Conservation (phyloP, 148 eudicot genomes). For the Spergularia marina region DNA sequence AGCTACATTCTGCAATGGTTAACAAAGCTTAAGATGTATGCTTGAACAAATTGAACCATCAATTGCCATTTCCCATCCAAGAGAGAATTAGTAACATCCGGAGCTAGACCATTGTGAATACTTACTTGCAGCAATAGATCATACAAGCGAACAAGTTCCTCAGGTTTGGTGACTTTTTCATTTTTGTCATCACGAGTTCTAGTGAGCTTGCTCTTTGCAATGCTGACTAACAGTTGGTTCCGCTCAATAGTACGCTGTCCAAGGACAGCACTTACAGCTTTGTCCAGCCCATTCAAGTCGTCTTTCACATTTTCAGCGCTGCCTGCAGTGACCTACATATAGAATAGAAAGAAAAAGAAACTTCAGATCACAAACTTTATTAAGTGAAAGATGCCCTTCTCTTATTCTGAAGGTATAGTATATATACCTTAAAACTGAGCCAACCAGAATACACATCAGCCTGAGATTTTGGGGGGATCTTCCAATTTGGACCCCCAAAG, state of each 20-base stretch:
- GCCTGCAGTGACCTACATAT: slow-evolving; percentile 69
- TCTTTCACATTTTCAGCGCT: slow-evolving; percentile 81
- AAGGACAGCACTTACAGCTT: slow-evolving; percentile 85
- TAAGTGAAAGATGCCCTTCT: background rate
- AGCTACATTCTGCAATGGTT: slow-evolving; percentile 62
- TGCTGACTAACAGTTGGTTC: slow-evolving; percentile 73
- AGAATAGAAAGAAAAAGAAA: slow-evolving; percentile 4
- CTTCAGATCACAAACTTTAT: slow-evolving; percentile 3
- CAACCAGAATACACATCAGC: background rate
- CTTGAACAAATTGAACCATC: slow-evolving; percentile 1
- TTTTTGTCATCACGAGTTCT: slow-evolving; percentile 74
- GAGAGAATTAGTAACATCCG: slow-evolving; percentile 7
- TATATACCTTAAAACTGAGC: background rate
- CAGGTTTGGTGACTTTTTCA: slow-evolving; percentile 83
- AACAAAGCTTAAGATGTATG: slow-evolving; percentile 17
- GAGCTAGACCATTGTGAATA: background rate
- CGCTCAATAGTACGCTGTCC: slow-evolving; percentile 88
- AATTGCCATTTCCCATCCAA: background rate
- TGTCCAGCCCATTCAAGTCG: slow-evolving; percentile 92
- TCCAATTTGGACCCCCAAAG: too few relatives aligned
- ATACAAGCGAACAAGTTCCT: slow-evolving; percentile 89
- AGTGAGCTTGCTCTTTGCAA: slow-evolving; percentile 78
- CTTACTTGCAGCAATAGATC: slow-evolving; percentile 85
- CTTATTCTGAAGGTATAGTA: too few relatives aligned
- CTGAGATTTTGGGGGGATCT: background rate